These are phyloP conservation scores for Hygrophorus pudorinus DNA, from an alignment of 768 basidiomycete genomes.

Conservation along the genomic window DNA sequence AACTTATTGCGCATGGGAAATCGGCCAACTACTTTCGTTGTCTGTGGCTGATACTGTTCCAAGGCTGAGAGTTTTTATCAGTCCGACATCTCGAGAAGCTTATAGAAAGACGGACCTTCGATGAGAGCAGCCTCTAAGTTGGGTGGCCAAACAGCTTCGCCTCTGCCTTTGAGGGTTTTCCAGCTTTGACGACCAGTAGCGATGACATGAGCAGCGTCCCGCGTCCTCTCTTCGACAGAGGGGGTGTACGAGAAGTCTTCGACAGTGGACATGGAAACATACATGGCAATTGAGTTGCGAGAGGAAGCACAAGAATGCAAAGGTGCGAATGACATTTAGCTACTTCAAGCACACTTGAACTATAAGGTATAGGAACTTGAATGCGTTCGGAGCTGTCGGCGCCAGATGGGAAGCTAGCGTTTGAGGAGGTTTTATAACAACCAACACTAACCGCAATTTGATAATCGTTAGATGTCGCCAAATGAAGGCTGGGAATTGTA, in stretches of 20 bases:
- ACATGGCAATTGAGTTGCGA: conserved; percentile 15
- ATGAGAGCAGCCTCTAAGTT: conserved; percentile 44
- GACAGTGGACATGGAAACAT: conserved; percentile 27
- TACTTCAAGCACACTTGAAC: no score
- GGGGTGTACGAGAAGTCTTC: conserved; percentile 32
- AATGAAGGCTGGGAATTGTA: no score
- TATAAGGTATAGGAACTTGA: no score
- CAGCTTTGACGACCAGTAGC: conserved; percentile 40
- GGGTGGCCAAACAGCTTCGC: conserved; percentile 53
- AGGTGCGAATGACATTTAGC: no score
- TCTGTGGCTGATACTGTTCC: conserved; percentile 37
- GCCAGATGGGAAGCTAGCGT: no score
- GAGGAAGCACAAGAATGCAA: conserved; percentile 3
- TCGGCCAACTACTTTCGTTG: conserved; percentile 34
- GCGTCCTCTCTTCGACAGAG: conserved; percentile 25
- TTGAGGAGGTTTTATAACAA: no score
- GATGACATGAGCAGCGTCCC: conserved; percentile 24
- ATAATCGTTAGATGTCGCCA: no score
- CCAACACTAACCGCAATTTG: no score
- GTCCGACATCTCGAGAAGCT: not conserved
- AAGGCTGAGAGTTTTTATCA: not conserved
- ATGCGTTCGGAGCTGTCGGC: no score
- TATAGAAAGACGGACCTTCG: conserved; percentile 28
- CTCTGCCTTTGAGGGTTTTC: conserved; percentile 42
- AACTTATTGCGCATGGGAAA: conserved; percentile 76